phyloP scores from a whole-genome alignment of 352 stramenopile species.

The Globisporangium nodosum region DNA sequence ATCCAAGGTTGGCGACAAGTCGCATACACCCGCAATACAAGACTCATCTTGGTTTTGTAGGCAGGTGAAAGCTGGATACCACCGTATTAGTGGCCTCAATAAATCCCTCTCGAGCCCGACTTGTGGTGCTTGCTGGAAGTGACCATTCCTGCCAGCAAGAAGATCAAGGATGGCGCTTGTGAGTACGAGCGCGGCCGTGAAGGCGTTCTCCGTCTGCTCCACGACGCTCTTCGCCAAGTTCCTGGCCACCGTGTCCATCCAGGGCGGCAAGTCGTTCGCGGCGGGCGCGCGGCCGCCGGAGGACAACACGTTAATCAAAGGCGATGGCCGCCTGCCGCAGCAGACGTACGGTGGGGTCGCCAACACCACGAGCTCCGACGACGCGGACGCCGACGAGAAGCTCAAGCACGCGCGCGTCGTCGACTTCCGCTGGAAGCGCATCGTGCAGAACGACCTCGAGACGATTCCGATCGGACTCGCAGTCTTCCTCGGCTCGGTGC shows the following conservation, averaged over 20 bases:
- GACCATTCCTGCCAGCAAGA: too few species aligned
- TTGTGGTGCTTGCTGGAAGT: too few species aligned
- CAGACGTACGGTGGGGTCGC: conserved; percentile 30
- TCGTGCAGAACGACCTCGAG: conserved; percentile 45
- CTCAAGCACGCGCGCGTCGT: conserved; percentile 14
- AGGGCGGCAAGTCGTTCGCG: conserved; percentile 51
- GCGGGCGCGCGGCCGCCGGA: conserved; percentile 43
- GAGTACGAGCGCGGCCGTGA: conserved; percentile 12
- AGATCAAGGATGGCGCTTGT: too few species aligned
- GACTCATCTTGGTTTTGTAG: too few species aligned
- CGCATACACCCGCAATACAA: too few species aligned
- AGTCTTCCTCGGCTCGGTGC: conserved; percentile 25
- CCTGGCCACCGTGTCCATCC: conserved; percentile 38
- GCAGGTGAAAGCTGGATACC: too few species aligned
- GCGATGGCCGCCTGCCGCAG: conserved; percentile 15
- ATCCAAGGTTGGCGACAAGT: too few species aligned
- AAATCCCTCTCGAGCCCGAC: too few species aligned
- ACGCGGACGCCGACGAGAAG: conserved; percentile 21
- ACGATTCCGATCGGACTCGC: conserved; percentile 35
- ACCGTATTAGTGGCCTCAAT: too few species aligned
- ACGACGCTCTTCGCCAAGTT: conserved; percentile 70
- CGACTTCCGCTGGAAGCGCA: conserved; percentile 38
- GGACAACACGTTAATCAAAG: conserved; percentile 26
- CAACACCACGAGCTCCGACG: conserved; percentile 2
- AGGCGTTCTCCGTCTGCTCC: conserved; percentile 50